Percentiles rank a stretch among this genome's conserved stretches.
Evolutionary conservation across 176 grass and related monocot species (phyloP).

Genomic region (Neostapfia colusana): DNA sequence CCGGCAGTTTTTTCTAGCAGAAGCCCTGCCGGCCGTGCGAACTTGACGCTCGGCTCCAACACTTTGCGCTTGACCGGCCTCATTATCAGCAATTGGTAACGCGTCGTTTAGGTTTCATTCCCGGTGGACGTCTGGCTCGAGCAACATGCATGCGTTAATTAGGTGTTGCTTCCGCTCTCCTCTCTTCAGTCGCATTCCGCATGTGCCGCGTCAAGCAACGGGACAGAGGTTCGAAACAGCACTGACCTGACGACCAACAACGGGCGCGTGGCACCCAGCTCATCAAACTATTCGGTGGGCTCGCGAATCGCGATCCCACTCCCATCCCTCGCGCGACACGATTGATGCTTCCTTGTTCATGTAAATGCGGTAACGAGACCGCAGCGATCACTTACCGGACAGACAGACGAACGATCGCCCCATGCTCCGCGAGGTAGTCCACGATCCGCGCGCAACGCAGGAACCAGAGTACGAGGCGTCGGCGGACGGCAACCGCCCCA

Average conservation of each 20-base stretch:
- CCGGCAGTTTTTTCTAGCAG: neutral
- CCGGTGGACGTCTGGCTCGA: neutral
- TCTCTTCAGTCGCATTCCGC: neutral
- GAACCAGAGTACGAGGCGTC: neutral
- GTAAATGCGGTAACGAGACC: neutral
- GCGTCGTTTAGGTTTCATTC: neutral
- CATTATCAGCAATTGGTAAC: neutral
- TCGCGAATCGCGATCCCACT: neutral
- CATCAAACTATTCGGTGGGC: neutral
- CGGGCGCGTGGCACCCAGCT: neutral
- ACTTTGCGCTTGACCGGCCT: neutral
- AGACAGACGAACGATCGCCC: neutral
- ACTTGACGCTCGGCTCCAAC: neutral
- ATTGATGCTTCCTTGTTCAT: neutral
- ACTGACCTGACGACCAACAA: neutral
- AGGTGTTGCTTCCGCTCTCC: too few relatives aligned
- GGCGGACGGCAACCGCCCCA: neutral
- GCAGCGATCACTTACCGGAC: neutral
- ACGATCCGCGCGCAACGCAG: constrained; percentile 15
- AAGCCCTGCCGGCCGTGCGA: neutral
- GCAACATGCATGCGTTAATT: neutral
- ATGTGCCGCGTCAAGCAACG: neutral
- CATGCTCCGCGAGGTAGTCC: neutral
- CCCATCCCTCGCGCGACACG: neutral
- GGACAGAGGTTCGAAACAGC: neutral